phyloP scores from a whole-genome alignment of 768 basidiomycete genomes.

The Lentinula edodes region DNA sequence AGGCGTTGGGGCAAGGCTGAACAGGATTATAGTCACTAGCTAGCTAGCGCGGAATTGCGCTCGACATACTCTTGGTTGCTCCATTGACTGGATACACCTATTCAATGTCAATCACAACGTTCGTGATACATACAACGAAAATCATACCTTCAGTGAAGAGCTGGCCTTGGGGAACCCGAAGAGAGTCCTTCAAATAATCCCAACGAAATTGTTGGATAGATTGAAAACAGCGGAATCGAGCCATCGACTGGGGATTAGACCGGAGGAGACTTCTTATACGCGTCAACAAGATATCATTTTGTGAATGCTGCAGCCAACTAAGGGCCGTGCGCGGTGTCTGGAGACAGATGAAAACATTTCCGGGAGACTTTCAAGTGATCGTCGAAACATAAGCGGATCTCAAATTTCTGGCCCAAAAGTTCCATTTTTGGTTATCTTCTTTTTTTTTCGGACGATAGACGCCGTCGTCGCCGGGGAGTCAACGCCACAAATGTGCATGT shows the following conservation, averaged over 20 bases:
- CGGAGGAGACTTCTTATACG: background rate
- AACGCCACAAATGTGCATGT: background rate
- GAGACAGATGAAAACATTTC: background rate
- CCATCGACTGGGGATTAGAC: background rate
- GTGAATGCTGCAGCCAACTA: background rate
- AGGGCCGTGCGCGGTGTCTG: background rate
- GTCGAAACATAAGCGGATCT: background rate
- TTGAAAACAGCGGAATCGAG: background rate
- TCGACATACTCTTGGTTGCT: slow-evolving; percentile 9
- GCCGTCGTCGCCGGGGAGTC: background rate
- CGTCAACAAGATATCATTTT: background rate
- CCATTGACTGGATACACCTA: background rate
- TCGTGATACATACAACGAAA: background rate
- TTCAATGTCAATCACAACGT: background rate
- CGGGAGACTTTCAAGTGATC: background rate
- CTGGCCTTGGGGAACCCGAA: background rate
- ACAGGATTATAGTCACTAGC: background rate
- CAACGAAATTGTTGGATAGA: background rate
- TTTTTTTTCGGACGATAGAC: background rate
- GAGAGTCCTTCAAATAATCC: background rate
- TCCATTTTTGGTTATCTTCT: background rate
- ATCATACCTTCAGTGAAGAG: background rate
- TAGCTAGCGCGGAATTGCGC: background rate
- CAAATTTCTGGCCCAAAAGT: background rate
- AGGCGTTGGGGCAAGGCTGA: slow-evolving; percentile 9